Evolutionary conservation across 176 grass and related monocot genomes (phyloP), one percentile per base, ranked within the genome.

Genomic region (Rhynchospora pubera): DNA sequence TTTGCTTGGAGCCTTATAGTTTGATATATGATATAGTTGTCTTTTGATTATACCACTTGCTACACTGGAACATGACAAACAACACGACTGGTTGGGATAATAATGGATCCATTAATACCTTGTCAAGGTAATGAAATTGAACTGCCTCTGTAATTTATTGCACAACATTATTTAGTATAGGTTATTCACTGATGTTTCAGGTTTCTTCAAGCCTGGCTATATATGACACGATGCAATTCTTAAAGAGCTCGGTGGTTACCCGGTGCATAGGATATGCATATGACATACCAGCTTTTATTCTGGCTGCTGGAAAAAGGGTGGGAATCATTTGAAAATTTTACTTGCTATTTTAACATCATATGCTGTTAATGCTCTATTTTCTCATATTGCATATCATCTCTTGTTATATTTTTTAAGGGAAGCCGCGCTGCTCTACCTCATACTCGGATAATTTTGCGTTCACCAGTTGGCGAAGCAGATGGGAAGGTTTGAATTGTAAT

Each of bases 251-350:
- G 59, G 91, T 98, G 57, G 84, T 78, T 32, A 98, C 96, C 8
- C 92, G 91, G 9, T 98, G 96, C 83, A 79, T 98, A 67, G 96
- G 96, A 15, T 91, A 88, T 90, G 96, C 96, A 84, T 94, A 85
- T 88, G 89, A 98, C 84, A 63, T 98, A 63, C 86, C 96, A 79
- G 92, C 85, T 79, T 98, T 94, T 85, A 86, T 98, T 90, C 90
- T 98, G 80, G 92, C 96, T 65, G 96, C 96, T 71, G 96, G 96
- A 78, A 89, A 94, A 47, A 98, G 94, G 92, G 95, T 94, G 81
- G 44, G 64, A 8, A 43, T 62, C 32, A 16, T 83, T 39, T 64
- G 52, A 65, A 60, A 47, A 56, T 39, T 15, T 2, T 68, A 56
- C 79, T n/a, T 85, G 72, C 11, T 43, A 34, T 51, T 21, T 30